Percentiles rank a stretch among this genome's conserved stretches.
Evolutionary conservation across 2,329 filamentous ascomycete species (phyloP).

Genomic region (Xylariaceae sp.): DNA sequence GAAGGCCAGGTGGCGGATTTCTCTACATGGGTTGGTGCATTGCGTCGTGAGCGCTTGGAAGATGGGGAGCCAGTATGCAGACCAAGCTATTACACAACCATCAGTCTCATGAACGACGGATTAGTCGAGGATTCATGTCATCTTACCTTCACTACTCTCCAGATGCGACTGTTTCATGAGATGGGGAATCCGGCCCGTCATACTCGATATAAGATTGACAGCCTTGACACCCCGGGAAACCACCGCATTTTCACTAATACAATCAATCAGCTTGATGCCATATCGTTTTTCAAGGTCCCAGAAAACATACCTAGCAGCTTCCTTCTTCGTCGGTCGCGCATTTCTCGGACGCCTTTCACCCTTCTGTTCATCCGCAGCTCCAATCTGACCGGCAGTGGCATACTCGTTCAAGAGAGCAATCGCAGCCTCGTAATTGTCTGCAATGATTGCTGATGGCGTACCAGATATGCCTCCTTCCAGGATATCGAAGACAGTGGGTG

Average conservation of each 20-base stretch:
- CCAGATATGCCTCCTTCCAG: slow-evolving; percentile 72
- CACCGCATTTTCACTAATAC: slow-evolving; percentile 60
- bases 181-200: slow-evolving; percentile 76
- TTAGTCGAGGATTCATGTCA: not conserved
- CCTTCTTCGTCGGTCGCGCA: slow-evolving; percentile 44
- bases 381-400: slow-evolving; percentile 74
- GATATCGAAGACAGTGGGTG: slow-evolving; percentile 80
- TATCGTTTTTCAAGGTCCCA: not conserved
- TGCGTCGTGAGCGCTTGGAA: slow-evolving; percentile 85
- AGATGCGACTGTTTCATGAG: slow-evolving; percentile 92
- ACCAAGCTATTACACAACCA: slow-evolving; percentile 67
- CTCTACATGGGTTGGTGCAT: slow-evolving; percentile 90
- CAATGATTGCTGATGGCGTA: slow-evolving; percentile 77
- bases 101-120: not conserved
- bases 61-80: slow-evolving; percentile 94
- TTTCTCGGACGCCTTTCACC: slow-evolving; percentile 49
- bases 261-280: slow-evolving; percentile 12
- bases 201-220: slow-evolving; percentile 73
- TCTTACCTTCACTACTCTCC: slow-evolving; percentile 73
- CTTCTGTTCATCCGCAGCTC: slow-evolving; percentile 65
- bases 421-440: slow-evolving; percentile 91
- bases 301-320: slow-evolving; percentile 51
- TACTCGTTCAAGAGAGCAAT: slow-evolving; percentile 85
- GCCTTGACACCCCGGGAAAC: slow-evolving; percentile 77
- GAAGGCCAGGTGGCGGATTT: slow-evolving; percentile 86